Base-by-base conservation (phyloP, 129 eudicot genomes). In the Heracleum sosnowskyi region DNA sequence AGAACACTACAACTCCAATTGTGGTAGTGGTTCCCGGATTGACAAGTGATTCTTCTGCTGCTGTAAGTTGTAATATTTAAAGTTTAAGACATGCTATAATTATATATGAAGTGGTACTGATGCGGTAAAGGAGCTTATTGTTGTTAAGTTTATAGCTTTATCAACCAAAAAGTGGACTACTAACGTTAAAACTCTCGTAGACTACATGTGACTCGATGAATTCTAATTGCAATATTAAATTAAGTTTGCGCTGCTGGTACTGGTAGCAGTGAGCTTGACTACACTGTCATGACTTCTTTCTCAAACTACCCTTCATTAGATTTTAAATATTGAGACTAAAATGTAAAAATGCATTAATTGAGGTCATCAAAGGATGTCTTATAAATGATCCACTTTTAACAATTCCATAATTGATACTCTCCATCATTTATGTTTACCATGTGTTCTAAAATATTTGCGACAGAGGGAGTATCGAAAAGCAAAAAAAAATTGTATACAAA, bases 11-110 rank as follows among this genome's bases (percentile, higher is more conserved):
- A 41, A 72, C 53, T 29, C 76, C 76, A 10, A 72, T 72, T 41
- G 76, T 72, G 47, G 76, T 72, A n/a, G 76, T 72, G 76, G 76
- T 72, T 24, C 76, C 76, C 29, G 76, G 76, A 22, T 41, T 72
- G 45, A 72, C 76, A n/a, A 72, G 76, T 72, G 76, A 72, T 72
- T 72, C 76, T n/a, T 40, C 76, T 39, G 76, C 76, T 72, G 76
- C 76, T 72, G 76, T 72, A 72, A 72, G 76, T 72, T 72, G 31
- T 11, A 9, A 72, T 12, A 40, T 22, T 18, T 37, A 69, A 40
- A 70, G 16, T 18, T 39, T 7, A 2, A 11, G 11, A 73, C 12
- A 7, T 71, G 13, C 39, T 71, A 31, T 24, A 73, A 1, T 18
- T 16, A 69, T 69, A 69, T 22, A 6, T 17, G 5, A 35, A 35